Conservation (phyloP, 2,329 filamentous ascomycete species). For the Sporothrix globosa region DNA sequence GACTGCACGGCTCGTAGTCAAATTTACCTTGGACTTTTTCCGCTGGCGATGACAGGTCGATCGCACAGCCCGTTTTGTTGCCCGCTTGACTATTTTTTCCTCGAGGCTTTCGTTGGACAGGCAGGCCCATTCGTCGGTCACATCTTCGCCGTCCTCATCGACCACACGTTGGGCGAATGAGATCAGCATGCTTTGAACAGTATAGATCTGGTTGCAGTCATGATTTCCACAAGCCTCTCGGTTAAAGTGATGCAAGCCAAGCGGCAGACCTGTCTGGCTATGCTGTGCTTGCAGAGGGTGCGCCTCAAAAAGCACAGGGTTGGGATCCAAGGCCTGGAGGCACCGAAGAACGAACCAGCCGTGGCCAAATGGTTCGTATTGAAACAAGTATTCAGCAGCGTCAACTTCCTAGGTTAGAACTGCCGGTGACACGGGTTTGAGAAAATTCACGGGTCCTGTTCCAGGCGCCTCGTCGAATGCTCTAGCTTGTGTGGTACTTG, state of each 20-base stretch:
- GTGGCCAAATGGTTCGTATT: slow-evolving; percentile 26
- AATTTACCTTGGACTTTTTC: neutral
- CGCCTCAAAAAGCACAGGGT: slow-evolving; percentile 1
- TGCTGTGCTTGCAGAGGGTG: neutral
- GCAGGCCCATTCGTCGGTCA: slow-evolving; percentile 27
- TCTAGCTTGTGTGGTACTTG: neutral
- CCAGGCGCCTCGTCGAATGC: neutral
- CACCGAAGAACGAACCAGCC: slow-evolving; percentile 34
- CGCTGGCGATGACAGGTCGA: neutral
- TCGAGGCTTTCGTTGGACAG: slow-evolving; percentile 30
- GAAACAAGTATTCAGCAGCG: slow-evolving; percentile 28
- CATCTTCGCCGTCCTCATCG: slow-evolving; percentile 23
- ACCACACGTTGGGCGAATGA: slow-evolving; percentile 29
- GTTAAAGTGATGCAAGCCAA: slow-evolving; percentile 28
- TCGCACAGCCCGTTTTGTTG: neutral
- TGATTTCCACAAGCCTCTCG: neutral
- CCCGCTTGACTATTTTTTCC: neutral
- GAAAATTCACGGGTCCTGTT: neutral
- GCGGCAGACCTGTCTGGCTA: neutral
- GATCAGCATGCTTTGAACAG: slow-evolving; percentile 29
- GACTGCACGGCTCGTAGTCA: no score
- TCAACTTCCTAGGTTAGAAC: slow-evolving; percentile 28
- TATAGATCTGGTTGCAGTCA: slow-evolving; percentile 10
- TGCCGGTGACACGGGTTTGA: neutral
- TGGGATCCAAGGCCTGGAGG: neutral